Evolutionary conservation across 352 stramenopile genomes (phyloP), one percentile per base, ranked within the genome.

Genomic region (Phytophthora podocarpi): DNA sequence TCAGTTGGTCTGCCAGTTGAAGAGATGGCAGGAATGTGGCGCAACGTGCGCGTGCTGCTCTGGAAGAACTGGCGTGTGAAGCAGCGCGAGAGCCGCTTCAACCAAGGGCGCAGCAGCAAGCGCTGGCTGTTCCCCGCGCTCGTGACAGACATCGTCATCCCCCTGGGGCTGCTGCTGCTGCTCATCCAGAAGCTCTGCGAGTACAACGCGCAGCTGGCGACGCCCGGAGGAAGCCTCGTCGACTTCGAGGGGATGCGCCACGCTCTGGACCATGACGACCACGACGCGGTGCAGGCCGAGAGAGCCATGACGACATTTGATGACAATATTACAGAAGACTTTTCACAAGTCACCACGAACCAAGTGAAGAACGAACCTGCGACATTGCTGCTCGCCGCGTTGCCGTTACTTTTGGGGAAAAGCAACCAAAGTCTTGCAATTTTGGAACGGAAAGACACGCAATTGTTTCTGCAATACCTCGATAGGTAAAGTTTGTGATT

Each of bases 41-140:
- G 63, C 41, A 72, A 45, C 56, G 60, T 81, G 18, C 48, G 78
- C 62, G 78, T 90, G 51, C 61, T 94, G 58, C 78, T 92, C 37
- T 89, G 81, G 80, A 94, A 92, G 69, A 89, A 90, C 64, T 94
- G 83, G 83, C 82, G 82, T 68, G 53, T 85, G 13, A 92, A 92
- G 71, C 85, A 91, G 76, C 85, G 82, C 61, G 79, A 91, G 61
- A 90, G 80, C 50, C 56, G 75, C 12, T 68, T 91, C n/a, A 91
- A 91, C 51, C 62, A 72, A 53, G 26, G 43, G 0, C 74, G 80
- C 32, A 40, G 59, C 24, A 72, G 59, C 13, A 45, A 56, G 23
- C 65, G 71, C 18, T 89, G 80, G 77, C 74, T 91, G 24, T 88
- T 85, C 55, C 85, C 85, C 2, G 80, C 82, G 40, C 67, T 93